A percentile compares a stretch with the other conserved stretches of the same genome.
Evolutionary conservation across 139 green algal species (phyloP).

Genomic region (Closterium sp.): DNA sequence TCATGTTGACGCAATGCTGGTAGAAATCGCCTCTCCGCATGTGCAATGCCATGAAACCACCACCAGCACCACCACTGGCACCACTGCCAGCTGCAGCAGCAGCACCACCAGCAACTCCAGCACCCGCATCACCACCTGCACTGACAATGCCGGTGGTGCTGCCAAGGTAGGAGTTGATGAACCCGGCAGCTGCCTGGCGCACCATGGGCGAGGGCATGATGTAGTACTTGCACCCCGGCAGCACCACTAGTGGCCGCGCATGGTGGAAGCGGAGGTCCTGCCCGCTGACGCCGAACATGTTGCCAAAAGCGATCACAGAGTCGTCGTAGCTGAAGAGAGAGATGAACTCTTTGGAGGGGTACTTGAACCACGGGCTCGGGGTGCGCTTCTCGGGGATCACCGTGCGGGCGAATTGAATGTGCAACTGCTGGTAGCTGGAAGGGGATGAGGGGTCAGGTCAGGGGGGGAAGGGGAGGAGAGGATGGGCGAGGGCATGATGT

Average conservation of each 20-base stretch:
- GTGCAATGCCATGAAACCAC: conserved; percentile 27
- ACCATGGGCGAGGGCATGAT: conserved; percentile 3
- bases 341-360: conserved; percentile 10
- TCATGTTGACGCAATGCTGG: conserved; percentile 15
- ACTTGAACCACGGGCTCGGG: conserved; percentile 26
- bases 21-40: conserved; percentile 35
- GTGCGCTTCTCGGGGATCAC: conserved; percentile 5
- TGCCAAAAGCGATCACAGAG: conserved; percentile 32
- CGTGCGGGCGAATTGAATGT: conserved; percentile 3
- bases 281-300: conserved; percentile 42
- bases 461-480: no score
- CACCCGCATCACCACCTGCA: no score
- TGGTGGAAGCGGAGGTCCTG: conserved; percentile 14
- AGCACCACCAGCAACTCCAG: neutral
- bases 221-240: conserved; percentile 4
- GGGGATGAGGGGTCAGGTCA: neutral
- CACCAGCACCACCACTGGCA: neutral
- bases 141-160: neutral
- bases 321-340: conserved; percentile 4
- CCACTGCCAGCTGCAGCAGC: neutral
- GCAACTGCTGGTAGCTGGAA: neutral
- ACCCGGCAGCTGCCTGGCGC: conserved; percentile 8
- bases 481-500: no score
- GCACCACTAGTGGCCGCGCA: conserved; percentile 3
- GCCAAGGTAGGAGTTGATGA: conserved; percentile 31